Conservation (phyloP, 1,284 basidiomycete genomes). For the Macrocystidia cucumis region DNA sequence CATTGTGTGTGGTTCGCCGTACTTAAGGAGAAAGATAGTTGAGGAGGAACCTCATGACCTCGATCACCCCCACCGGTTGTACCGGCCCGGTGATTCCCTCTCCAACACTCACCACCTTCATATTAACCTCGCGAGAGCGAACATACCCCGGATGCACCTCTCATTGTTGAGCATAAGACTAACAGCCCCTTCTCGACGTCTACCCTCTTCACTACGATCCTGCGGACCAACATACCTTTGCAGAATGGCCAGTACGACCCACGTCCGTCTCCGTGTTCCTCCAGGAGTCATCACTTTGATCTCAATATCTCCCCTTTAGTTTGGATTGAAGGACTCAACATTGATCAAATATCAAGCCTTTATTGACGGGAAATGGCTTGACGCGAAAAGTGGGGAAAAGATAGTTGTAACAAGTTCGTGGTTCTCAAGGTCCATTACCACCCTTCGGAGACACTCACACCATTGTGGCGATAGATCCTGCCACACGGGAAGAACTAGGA, state of each 20-base stretch:
- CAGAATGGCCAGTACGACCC: conserved; percentile 41
- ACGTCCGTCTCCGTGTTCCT: too few relatives aligned
- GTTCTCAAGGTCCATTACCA: conserved; percentile 1
- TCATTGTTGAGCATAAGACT: too few relatives aligned
- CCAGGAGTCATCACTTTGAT: too few relatives aligned
- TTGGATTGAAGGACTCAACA: conserved; percentile 69
- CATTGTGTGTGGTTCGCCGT: too few relatives aligned
- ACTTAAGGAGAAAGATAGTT: too few relatives aligned
- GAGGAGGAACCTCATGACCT: too few relatives aligned
- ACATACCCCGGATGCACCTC: conserved; percentile 17
- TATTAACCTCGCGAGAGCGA: too few relatives aligned
- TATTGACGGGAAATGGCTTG: conserved; percentile 80
- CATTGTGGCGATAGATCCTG: conserved; percentile 58
- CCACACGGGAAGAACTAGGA: conserved; percentile 73
- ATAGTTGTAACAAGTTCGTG: conserved; percentile 72
- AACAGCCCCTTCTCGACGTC: too few relatives aligned
- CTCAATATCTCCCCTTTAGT: conserved; percentile 29
- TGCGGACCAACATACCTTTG: conserved; percentile 7
- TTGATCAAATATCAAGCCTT: conserved; percentile 71
- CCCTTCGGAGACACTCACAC: neutral
- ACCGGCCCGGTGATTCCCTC: too few relatives aligned
- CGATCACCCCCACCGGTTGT: too few relatives aligned
- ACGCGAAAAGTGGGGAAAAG: conserved; percentile 63
- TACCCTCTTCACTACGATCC: conserved; percentile 4
- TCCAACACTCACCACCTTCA: too few relatives aligned